A percentile compares a stretch with the other conserved stretches of the same genome.
Conservation (phyloP, 2,329 filamentous ascomycete genomes). For the Aspergillus amoenus region DNA sequence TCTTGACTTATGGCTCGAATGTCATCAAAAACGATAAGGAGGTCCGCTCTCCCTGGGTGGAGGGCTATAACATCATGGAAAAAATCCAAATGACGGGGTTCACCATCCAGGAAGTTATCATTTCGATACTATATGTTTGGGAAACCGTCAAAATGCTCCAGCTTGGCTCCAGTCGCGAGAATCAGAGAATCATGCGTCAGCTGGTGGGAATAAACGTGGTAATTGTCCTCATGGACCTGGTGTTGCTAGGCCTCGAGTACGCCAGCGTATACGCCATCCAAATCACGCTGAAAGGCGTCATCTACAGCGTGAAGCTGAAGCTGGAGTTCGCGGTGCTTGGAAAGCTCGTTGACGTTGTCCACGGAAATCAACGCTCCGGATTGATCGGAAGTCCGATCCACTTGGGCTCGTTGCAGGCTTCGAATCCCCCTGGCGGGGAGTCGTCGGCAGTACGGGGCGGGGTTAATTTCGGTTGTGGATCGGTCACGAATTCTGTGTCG, state of each 20-base stretch:
- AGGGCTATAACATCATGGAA: constrained; percentile 47
- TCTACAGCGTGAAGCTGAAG: constrained; percentile 46
- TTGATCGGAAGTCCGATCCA: constrained; percentile 14
- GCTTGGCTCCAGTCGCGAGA: constrained; percentile 28
- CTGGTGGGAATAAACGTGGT: constrained; percentile 48
- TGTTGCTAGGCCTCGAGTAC: constrained; percentile 42
- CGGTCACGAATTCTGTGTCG: constrained; percentile 3
- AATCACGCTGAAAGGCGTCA: constrained; percentile 41
- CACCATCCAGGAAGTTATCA: constrained; percentile 46
- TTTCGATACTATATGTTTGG: constrained; percentile 54
- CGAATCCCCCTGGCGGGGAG: constrained; percentile 7
- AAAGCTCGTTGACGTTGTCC: constrained; percentile 42
- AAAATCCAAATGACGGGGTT: constrained; percentile 48
- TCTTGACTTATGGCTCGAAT: constrained; percentile 53
- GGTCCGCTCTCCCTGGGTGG: constrained; percentile 15
- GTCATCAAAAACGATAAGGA: constrained; percentile 14
- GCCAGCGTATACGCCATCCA: constrained; percentile 43
- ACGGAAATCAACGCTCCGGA: constrained; percentile 25
- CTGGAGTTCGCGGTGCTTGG: constrained; percentile 59
- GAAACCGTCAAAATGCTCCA: constrained; percentile 52
- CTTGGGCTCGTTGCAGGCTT: constrained; percentile 20
- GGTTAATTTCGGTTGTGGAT: constrained; percentile 2
- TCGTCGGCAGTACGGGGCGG: constrained; percentile 5
- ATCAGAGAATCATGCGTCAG: constrained; percentile 42
- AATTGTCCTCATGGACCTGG: constrained; percentile 49